Evolutionary conservation across 2,329 filamentous ascomycete genomes (phyloP).

Genomic region (Teratosphaeria destructans): DNA sequence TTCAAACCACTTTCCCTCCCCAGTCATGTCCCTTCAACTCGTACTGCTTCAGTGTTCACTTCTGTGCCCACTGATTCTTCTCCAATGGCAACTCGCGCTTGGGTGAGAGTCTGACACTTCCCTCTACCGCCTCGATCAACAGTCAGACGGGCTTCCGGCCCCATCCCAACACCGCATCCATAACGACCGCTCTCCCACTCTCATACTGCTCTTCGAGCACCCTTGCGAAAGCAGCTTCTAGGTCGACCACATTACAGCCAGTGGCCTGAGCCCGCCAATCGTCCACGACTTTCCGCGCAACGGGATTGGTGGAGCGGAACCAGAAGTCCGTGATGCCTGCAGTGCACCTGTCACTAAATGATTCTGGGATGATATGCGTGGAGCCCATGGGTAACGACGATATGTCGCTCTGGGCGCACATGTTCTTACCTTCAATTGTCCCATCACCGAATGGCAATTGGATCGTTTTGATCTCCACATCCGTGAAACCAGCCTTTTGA

Average conservation of each 20-base stretch:
- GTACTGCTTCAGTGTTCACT: neutral
- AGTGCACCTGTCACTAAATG: neutral
- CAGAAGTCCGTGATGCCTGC: neutral
- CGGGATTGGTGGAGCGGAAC: neutral
- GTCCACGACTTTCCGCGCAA: neutral
- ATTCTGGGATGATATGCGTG: neutral
- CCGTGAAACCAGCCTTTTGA: neutral
- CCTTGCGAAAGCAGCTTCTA: neutral
- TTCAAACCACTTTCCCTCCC: neutral
- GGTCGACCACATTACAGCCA: neutral
- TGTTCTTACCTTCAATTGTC: neutral
- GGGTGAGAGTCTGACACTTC: neutral
- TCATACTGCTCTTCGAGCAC: neutral
- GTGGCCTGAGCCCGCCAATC: neutral
- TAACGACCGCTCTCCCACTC: neutral
- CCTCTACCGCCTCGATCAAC: neutral
- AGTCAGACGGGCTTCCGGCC: neutral
- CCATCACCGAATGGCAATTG: neutral
- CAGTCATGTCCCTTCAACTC: neutral
- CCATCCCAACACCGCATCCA: neutral
- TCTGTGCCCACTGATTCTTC: too few species aligned
- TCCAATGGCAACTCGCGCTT: too few species aligned
- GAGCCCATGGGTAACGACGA: neutral
- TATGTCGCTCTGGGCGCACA: neutral
- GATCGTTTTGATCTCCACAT: neutral